Evolutionary conservation across 2,329 filamentous ascomycete species (phyloP).

Genomic region (Raffaelea albimanens): DNA sequence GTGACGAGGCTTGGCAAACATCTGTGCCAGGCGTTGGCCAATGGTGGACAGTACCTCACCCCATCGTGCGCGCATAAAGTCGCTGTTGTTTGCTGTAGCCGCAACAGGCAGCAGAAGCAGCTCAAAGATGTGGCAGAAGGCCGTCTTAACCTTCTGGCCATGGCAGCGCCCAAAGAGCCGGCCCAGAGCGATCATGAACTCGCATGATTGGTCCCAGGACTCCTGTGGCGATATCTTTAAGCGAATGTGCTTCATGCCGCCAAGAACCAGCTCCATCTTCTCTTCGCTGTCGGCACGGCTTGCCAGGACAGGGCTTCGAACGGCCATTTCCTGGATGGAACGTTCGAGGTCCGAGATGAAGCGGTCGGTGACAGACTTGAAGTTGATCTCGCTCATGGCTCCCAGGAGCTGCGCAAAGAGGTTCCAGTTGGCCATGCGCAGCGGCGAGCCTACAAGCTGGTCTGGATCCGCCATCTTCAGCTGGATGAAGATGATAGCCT

Average conservation of each 20-base stretch:
- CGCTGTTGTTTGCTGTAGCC: conserved; percentile 62
- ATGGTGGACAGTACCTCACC: conserved; percentile 72
- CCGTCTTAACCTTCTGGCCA: conserved; percentile 82
- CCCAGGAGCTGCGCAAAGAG: conserved; percentile 87
- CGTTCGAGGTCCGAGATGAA: conserved; percentile 75
- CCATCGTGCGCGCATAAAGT: conserved; percentile 78
- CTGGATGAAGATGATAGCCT: conserved; percentile 95
- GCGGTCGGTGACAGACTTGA: conserved; percentile 69
- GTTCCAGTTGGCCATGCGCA: conserved; percentile 91
- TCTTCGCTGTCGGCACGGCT: conserved; percentile 62
- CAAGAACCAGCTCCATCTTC: conserved; percentile 76
- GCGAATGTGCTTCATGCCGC: conserved; percentile 83
- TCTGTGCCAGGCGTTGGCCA: conserved; percentile 67
- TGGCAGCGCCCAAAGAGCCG: conserved; percentile 78
- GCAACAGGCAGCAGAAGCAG: conserved; percentile 80
- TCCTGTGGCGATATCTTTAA: conserved; percentile 65
- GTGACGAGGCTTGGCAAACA: conserved; percentile 86
- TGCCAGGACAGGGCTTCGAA: conserved; percentile 52
- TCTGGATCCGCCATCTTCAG: conserved; percentile 82
- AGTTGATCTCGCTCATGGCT: conserved; percentile 93
- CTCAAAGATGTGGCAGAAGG: conserved; percentile 88
- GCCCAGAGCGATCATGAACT: conserved; percentile 75
- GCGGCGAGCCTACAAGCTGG: conserved; percentile 63
- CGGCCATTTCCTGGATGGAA: conserved; percentile 64
- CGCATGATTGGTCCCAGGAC: conserved; percentile 77